Percentiles rank a stretch among this genome's conserved stretches.
These are phyloP conservation scores for Cantharellus cinnabarinus DNA, from an alignment of 768 basidiomycete species.

Conservation along the genomic window DNA sequence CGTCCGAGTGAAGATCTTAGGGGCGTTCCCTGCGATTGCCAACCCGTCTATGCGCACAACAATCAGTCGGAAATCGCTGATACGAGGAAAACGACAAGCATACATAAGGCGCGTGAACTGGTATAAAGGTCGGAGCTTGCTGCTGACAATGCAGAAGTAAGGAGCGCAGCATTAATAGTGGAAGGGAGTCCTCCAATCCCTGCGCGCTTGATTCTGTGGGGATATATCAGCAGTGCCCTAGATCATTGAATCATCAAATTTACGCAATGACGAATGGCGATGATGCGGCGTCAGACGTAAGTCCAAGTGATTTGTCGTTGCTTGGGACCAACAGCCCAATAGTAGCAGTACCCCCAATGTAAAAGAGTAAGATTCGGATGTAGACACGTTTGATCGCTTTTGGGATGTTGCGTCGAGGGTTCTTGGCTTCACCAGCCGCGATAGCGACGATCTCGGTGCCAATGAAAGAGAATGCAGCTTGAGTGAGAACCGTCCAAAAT, in stretches of 20 bases:
- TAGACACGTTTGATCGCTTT: constrained; percentile 50
- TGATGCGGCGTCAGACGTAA: constrained; percentile 39
- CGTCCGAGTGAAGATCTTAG: constrained; percentile 52
- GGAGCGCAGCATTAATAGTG: constrained; percentile 44
- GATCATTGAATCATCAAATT: not conserved
- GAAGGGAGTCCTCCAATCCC: constrained; percentile 76
- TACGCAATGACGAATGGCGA: constrained; percentile 81
- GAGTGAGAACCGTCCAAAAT: constrained; percentile 5
- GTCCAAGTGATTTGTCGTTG: constrained; percentile 32
- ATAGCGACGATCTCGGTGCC: constrained; percentile 86
- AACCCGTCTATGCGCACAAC: constrained; percentile 40
- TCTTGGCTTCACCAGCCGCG: constrained; percentile 66
- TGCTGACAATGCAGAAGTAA: constrained; percentile 86
- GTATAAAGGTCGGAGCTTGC: constrained; percentile 81
- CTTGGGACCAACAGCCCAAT: constrained; percentile 40
- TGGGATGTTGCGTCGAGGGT: constrained; percentile 32
- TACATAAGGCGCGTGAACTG: constrained; percentile 53
- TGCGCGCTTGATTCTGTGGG: constrained; percentile 21
- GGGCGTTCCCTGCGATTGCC: constrained; percentile 62
- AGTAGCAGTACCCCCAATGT: constrained; percentile 34
- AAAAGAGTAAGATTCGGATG: constrained; percentile 67
- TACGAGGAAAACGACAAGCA: not conserved
- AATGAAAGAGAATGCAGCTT: constrained; percentile 78
- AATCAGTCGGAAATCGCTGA: not conserved
- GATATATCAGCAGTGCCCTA: not conserved